Evolutionary conservation across 129 eudicot species (phyloP), one percentile per base, ranked within the genome.

Genomic region (Oenanthe sinensis): DNA sequence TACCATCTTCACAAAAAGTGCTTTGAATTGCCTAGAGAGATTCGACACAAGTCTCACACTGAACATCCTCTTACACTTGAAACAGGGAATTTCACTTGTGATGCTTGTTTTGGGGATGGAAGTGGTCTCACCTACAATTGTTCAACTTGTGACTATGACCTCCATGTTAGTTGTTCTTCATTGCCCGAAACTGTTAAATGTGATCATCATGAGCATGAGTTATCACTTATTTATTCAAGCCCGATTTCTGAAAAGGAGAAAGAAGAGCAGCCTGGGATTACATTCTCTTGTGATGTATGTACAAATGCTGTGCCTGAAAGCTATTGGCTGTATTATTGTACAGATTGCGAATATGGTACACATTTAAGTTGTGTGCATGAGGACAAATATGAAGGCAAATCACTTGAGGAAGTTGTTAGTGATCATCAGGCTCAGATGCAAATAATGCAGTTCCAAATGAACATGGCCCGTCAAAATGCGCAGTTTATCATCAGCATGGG

Each of bases 11-110:
- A 87, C 36, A 83, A 79, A 54, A 58, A 82, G 43, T 87, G 90
- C 62, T 87, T 87, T 44, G 63, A 69, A 14, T 52, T 85, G 71
- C 45, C 80, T 43, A 63, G 76, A 76, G 74, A 45, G 22, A 83
- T 88, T 68, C 81, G 75, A n/a, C 97, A 92, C 83, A 85, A 90
- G 19, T 92, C 97, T 48, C 97, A 91, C 79, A 83, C 77, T 0
- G 82, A 89, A 37, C 95, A 89, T 83, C 85, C 86, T 10, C 82
- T 89, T 11, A 79, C 58, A 22, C 95, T 89, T 60, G 81, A 40
- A 17, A 78, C 30, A 3, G 86, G 85, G 0, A 71, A 81, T 36
- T 89, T 88, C 75, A 84, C 89, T 19, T 92, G 97, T 79, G 82
- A 81, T 46, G 97, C 92, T 0, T 92, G 97, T 50, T 83, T 74